Percentiles rank a stretch among this genome's conserved stretches.
Evolutionary conservation across 495 filamentous ascomycete genomes (phyloP).

Genomic region (Margaritispora aquatica): DNA sequence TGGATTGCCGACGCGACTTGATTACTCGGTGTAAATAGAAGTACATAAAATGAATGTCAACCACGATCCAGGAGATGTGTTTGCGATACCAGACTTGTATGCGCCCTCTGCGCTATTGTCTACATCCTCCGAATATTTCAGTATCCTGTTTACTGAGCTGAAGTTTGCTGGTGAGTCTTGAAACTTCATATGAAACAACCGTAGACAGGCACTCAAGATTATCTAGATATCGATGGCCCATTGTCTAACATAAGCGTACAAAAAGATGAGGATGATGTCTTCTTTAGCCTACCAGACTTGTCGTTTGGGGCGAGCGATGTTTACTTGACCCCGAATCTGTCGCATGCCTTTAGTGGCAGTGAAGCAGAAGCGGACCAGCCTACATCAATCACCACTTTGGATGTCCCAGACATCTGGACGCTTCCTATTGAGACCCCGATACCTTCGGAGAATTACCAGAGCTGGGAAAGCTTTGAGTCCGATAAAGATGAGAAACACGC

Average conservation of each 20-base stretch:
- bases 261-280: conserved; percentile 9
- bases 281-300: conserved; percentile 23
- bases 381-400: conserved; percentile 21
- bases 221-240: conserved; percentile 16
- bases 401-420: conserved; percentile 60
- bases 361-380: background rate
- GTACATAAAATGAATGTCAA: conserved; percentile 36
- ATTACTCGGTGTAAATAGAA: conserved; percentile 12
- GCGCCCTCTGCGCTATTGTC: conserved; percentile 19
- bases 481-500: conserved; percentile 31
- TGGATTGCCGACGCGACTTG: conserved; percentile 9
- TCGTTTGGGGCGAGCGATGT: conserved; percentile 14
- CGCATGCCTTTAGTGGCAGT: background rate
- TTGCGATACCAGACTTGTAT: conserved; percentile 66
- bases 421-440: conserved; percentile 24
- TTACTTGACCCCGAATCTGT: conserved; percentile 8
- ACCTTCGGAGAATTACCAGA: conserved; percentile 42
- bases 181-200: background rate
- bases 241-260: conserved; percentile 10
- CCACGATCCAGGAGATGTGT: conserved; percentile 51
- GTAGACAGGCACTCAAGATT: background rate
- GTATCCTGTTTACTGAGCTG: conserved; percentile 20
- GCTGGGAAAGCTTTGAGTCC: conserved; percentile 67
- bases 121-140: conserved; percentile 8
- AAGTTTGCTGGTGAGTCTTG: conserved; percentile 18